Evolutionary conservation across 257 asterid species (phyloP).

Genomic region (Ophiorrhiza pumila): DNA sequence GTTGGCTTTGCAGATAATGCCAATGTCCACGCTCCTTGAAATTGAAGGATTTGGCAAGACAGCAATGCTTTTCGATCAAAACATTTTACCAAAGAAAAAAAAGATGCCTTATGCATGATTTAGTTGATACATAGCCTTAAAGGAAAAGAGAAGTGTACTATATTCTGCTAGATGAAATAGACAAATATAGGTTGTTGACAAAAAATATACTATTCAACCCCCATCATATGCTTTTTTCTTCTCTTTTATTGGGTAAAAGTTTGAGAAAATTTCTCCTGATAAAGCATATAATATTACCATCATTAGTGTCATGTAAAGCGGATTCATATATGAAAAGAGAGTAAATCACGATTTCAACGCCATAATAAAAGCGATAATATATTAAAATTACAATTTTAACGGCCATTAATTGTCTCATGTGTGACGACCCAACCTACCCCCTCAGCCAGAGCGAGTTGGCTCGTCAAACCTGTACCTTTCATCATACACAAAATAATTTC

Average conservation of each 20-base stretch:
- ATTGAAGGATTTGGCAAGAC: conserved; percentile 21
- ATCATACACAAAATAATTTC: no score
- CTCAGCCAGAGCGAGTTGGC: no score
- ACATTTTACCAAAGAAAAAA: not conserved
- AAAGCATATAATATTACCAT: not conserved
- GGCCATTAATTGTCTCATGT: no score
- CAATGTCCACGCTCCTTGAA: conserved; percentile 8
- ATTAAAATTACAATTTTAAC: no score
- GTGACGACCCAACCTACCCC: no score
- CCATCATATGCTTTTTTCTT: not conserved
- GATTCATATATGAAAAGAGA: not conserved
- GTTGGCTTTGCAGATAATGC: not conserved
- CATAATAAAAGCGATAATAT: no score
- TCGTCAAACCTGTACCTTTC: no score
- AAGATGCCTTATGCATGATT: conserved; percentile 5
- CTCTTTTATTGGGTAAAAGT: not conserved
- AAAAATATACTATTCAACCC: not conserved
- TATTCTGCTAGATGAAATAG: not conserved
- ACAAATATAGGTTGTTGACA: not conserved
- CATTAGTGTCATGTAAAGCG: no score
- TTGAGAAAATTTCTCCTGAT: not conserved
- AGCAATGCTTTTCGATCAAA: conserved; percentile 15
- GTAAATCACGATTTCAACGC: no score
- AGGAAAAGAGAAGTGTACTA: conserved; percentile 11
- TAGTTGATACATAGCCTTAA: conserved; percentile 16